Evolutionary conservation across 2,329 filamentous ascomycete species (phyloP), one percentile per base, ranked within the genome.

Genomic region (Pseudodiploospora longispora): DNA sequence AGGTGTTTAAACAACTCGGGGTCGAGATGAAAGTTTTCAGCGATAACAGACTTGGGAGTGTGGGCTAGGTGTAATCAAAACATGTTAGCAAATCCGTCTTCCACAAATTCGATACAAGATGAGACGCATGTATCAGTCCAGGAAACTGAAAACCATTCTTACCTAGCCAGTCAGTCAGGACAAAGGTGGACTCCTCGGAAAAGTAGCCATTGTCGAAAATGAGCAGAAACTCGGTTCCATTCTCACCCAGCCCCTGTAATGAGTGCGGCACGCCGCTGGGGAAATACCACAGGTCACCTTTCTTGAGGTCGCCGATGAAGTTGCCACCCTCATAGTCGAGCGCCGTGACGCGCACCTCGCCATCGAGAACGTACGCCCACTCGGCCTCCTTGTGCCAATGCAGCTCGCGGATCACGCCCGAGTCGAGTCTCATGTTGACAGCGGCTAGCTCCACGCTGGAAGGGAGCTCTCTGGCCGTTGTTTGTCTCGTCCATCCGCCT

Each of bases 311-410:
- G 51, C 88, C 85, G 48, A 89, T 76, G 59, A 87, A 89, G 50
- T 79, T 85, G 48, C 85, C 79, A 7, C 85, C 85, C 49, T 90
- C 82, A 36, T 82, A 78, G 62, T 88, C 83, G 12, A 89, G 72
- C 1, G 80, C 84, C 0, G 83, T 87, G 41, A 89, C 76, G 42
- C 85, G 78, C 19, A 85, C 82, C 47, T 75, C 72, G 41, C 85
- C 85, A 45, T 83, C 77, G 1, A 88, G 74, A 3, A 88, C 80
- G 50, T 84, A 87, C 0, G 82, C 82, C 84, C 85, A 88, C 57
- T 89, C 85, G 33, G 82, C 83, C 59, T 87, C 82, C 54, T 85
- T 86, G 68, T 89, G 85, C 85, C 85, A 89, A 58, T 89, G 85
- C 6, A 89, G 70, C 60, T 89, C 85, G 29, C 85, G 81, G 53